Conservation (phyloP, 1,284 basidiomycete genomes). For the Psilocybe mexicana region DNA sequence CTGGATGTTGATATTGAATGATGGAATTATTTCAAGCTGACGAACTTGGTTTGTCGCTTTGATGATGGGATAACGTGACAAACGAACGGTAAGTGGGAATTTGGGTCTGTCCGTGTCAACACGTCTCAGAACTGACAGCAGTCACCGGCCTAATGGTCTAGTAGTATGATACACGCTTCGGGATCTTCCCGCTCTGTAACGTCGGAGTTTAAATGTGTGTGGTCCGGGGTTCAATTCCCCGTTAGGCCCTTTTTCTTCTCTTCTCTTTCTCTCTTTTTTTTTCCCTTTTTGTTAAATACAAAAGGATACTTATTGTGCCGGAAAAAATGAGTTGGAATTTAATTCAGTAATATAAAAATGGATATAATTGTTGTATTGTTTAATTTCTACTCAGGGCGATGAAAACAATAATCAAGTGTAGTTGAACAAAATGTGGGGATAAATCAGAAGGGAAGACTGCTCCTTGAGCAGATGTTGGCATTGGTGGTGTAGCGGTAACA, state of each 20-base stretch:
- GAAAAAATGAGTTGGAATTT: too few relatives aligned
- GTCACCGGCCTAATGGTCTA: slow-evolving; percentile 34
- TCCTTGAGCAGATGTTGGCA: slow-evolving; percentile 21
- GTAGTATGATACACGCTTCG: slow-evolving; percentile 36
- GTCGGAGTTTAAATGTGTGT: slow-evolving; percentile 25
- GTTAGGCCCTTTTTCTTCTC: slow-evolving; percentile 29
- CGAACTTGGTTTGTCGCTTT: too few relatives aligned
- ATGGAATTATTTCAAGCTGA: too few relatives aligned
- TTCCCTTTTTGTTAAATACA: too few relatives aligned
- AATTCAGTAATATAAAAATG: too few relatives aligned
- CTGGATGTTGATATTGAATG: not conserved
- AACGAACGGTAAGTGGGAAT: not conserved
- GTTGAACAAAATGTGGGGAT: too few relatives aligned
- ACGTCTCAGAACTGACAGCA: not conserved
- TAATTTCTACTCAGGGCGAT: too few relatives aligned
- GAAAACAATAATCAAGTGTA: too few relatives aligned
- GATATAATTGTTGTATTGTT: too few relatives aligned
- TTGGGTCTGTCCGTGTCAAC: not conserved
- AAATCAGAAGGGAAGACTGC: too few relatives aligned
- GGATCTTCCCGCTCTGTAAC: slow-evolving; percentile 23
- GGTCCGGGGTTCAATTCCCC: slow-evolving; percentile 38
- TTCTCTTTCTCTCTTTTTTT: not conserved
- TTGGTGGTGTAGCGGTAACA: slow-evolving; percentile 51
- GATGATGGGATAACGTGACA: too few relatives aligned
- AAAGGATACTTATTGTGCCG: too few relatives aligned